Evolutionary conservation across 2,329 filamentous ascomycete species (phyloP).

Genomic region (Colletotrichum brevisporum): DNA sequence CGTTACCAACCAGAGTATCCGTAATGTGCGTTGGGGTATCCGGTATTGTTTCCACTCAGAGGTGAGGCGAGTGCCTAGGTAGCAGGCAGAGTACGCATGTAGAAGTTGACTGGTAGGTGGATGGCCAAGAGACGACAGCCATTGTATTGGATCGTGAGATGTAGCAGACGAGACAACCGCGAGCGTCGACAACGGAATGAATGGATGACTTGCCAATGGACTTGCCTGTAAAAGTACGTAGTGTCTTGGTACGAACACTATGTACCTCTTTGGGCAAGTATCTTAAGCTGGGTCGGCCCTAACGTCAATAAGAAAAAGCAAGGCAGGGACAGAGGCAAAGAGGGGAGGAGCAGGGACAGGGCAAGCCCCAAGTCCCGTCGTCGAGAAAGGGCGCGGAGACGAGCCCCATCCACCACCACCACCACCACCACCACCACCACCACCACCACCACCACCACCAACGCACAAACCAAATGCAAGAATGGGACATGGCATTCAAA

Average conservation of each 20-base stretch:
- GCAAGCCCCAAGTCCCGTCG: conserved; percentile 19
- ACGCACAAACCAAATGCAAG: neutral
- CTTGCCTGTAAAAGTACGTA: too few relatives aligned
- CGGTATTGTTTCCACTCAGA: too few relatives aligned
- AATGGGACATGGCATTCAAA: neutral
- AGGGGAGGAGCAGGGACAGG: conserved; percentile 17
- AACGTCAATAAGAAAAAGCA: neutral
- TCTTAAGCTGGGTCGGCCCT: too few relatives aligned
- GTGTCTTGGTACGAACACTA: too few relatives aligned
- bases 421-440: too few relatives aligned
- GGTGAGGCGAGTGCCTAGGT: too few relatives aligned
- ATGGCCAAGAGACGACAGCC: neutral
- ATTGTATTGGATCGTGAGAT: conserved; percentile 21
- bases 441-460: conserved; percentile 4
- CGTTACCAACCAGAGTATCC: too few relatives aligned
- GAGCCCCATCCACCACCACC: conserved; percentile 2
- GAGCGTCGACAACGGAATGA: neutral
- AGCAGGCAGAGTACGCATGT: too few relatives aligned
- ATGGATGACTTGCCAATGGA: too few relatives aligned
- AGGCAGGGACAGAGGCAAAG: neutral
- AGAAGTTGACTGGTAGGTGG: neutral
- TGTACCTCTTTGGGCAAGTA: too few relatives aligned
- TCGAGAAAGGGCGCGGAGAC: neutral
- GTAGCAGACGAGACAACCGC: too few relatives aligned
- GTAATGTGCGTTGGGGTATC: too few relatives aligned